Conservation (phyloP, 805 yeast genomes). For the Candida sonorensis region DNA sequence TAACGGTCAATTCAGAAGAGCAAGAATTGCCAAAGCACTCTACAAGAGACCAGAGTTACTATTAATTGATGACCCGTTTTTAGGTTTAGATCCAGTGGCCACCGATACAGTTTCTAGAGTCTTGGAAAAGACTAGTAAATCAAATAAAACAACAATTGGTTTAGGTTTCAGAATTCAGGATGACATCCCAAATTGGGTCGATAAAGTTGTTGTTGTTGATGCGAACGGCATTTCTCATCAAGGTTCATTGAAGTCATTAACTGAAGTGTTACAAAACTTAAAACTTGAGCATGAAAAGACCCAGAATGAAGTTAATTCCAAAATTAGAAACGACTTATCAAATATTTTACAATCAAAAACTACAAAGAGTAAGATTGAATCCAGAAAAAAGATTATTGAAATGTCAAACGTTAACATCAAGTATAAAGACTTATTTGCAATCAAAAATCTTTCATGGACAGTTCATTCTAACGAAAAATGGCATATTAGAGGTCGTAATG, state of each 20-base stretch:
- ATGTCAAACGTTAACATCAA: constrained; percentile 57
- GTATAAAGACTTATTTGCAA: constrained; percentile 55
- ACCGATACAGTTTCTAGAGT: constrained; percentile 51
- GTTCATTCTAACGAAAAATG: constrained; percentile 71
- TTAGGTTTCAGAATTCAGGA: constrained; percentile 78
- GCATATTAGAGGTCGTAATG: constrained; percentile 87
- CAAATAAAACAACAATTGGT: constrained; percentile 44
- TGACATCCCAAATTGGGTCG: constrained; percentile 70
- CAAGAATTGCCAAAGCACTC: constrained; percentile 74
- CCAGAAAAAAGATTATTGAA: no score
- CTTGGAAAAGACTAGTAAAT: constrained; percentile 25
- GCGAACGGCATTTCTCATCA: constrained; percentile 42
- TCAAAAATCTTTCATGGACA: constrained; percentile 57
- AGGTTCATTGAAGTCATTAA: constrained; percentile 36
- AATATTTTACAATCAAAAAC: no score
- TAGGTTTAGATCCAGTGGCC: constrained; percentile 83
- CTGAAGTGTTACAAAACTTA: constrained; percentile 14
- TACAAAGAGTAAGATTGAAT: no score
- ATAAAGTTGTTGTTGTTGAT: constrained; percentile 61
- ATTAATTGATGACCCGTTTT: constrained; percentile 83
- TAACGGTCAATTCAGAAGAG: constrained; percentile 91
- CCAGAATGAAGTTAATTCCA: constrained; percentile 7
- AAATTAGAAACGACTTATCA: no score
- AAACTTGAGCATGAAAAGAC: constrained; percentile 19
- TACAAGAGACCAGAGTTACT: constrained; percentile 58